Base-by-base conservation (phyloP, 2,329 filamentous ascomycete genomes). In the Zymoseptoria passerinii region DNA sequence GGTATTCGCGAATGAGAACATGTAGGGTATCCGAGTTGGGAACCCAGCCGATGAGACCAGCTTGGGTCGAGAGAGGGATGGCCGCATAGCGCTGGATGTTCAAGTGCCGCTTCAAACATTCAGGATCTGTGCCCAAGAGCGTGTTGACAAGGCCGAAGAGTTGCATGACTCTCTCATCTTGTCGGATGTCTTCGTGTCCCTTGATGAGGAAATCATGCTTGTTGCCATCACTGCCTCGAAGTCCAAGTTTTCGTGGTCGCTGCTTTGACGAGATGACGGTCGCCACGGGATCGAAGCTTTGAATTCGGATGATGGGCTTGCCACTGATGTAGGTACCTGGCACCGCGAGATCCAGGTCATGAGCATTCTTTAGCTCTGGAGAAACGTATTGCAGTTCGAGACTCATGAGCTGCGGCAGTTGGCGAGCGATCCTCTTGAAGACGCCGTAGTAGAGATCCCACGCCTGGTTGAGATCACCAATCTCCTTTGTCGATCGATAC, bases 371-470 rank as follows among this genome's bases (percentile, higher is more conserved):
- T 51, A 99, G 81, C 72, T 92, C 94, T 2, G 95, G 95, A 18
- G 92, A 99, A 67, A 96, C 95, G 73, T 99, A 99, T 63, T 95
- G 90, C 66, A 99, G 80, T 74, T 99, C 95, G 49, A 99, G 81
- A 56, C 87, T 90, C 66, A 91, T 95, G 64, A 99, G 83, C 68
- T 97, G 94, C 3, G 91, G 92, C 52, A 99, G 77, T 74, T 99
- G 95, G 62, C 92, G 84, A 52, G 88, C 89, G 71, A 99, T 97
- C 71, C 95, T 89, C 61, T 92, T 86, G 84, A 99, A 99, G 0
- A 97, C 94, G 65, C 95, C 91, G 75, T 99, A 99, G 75, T 99
- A 99, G 13, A 99, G 83, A 74, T 99, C 95, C 94, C 94, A 99
- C 6, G 94, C 94, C 74, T 96, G 91, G 70, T 97, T 99, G 51